Conservation (phyloP, 768 basidiomycete species). For the Hericium alpestre region DNA sequence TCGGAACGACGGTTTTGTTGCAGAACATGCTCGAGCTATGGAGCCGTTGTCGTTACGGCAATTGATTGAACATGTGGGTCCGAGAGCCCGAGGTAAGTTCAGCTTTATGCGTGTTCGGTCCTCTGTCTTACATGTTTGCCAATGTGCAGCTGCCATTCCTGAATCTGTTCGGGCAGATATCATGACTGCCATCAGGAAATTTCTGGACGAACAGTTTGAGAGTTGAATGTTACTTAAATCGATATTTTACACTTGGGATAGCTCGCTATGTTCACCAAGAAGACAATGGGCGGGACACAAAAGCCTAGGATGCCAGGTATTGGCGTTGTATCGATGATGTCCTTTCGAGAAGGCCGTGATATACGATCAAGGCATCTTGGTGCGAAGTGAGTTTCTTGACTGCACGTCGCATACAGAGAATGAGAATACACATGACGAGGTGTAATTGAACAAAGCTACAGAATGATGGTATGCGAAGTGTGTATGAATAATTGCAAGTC, state of each 20-base stretch:
- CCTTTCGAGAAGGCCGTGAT: no score
- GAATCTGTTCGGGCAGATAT: slow-evolving; percentile 7
- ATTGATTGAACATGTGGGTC: slow-evolving; percentile 4
- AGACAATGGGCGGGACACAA: no score
- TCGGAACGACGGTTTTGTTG: neutral
- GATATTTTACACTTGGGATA: neutral
- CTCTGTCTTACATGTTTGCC: no score
- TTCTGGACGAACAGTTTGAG: slow-evolving; percentile 1
- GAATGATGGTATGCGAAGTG: neutral
- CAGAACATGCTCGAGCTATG: neutral
- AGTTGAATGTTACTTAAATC: neutral
- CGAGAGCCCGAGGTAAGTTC: slow-evolving; percentile 1
- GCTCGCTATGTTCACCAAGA: no score
- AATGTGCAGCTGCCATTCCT: neutral
- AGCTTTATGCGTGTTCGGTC: no score
- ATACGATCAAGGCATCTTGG: no score
- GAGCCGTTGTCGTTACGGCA: slow-evolving; percentile 7
- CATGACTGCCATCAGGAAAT: slow-evolving; percentile 1
- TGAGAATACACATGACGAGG: neutral
- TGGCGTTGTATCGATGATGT: no score
- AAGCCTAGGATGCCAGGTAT: no score
- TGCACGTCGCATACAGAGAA: neutral
- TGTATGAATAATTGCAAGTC: no score
- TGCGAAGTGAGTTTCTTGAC: no score
- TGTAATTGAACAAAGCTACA: neutral